Evolutionary conservation across 1,139 yeast genomes (phyloP), one percentile per base, ranked within the genome.

Genomic region (Arxiozyma heterogenica): DNA sequence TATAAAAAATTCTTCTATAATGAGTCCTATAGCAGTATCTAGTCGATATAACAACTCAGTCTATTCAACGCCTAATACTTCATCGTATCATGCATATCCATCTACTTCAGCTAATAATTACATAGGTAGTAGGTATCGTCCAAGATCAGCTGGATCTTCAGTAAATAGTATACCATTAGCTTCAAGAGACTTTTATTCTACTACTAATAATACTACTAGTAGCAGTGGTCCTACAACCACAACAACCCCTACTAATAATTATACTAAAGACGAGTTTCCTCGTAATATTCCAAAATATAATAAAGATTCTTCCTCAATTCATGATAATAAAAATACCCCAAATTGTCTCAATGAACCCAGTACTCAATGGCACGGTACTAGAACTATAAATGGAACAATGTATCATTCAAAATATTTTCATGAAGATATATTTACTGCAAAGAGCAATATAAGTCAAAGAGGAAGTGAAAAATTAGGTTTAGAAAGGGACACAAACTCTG

Each of bases 31-130:
- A 38, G 53, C 55, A 30, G 44, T 49, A 21, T 49, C 47, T 11
- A 61, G 64, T 47, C 51, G 64, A 23, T 61, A 61, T 49, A 61
- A 61, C 44, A 58, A 61, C 1, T 58, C 54, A 3, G 49, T 41
- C 22, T 61, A 44, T 20, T 11, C 51, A 43, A 22, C 45, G 12
- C 47, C 42, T 4, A 49, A 49, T 22, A 49, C 20, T 21, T 34
- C 43, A n/a, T 43, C 47, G 2, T 45, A 45, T 41, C 46, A 51
- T 21, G 18, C 25, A 41, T 21, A 41, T 9, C 22, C 41, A 45
- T 41, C 8, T 38, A 34, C 18, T 39, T 38, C 50, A 45, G 44
- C 51, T 50, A 50, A 53, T 50, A 47, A 44, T 25, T 51, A 50
- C 30, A 47, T 50, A 18, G 44, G 47, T 4, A 27, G 48, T 44